Evolutionary conservation across 768 basidiomycete species (phyloP), one percentile per base, ranked within the genome.

Genomic region (Xerocomus spinulosus): DNA sequence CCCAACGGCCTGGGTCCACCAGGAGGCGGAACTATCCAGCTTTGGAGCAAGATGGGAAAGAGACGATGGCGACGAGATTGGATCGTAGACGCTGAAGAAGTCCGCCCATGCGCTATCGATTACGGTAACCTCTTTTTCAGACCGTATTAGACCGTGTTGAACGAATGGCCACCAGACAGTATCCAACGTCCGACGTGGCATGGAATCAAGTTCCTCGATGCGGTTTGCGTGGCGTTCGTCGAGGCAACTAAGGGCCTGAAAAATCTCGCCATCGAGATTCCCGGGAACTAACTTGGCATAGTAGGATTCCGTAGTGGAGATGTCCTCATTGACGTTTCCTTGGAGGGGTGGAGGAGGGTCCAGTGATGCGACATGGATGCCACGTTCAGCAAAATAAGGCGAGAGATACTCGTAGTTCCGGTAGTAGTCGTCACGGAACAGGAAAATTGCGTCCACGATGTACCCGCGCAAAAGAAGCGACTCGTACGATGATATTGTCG

Each of bases 101-200:
- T 97, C 95, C 2, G 79, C 80, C 53, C 79, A 75, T 0, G 94
- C 95, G 53, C 91, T 94, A 63, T 97, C 92, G 56, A 97, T 90
- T 48, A 94, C 85, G 39, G 83, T 90, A 25, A 97, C 85, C 56
- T 93, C 85, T 34, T 79, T 64, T 44, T 83, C 80, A 41, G 73
- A 71, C 51, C 80, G 77, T 38, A 91, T 73, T 15, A 82, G 72
- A 0, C 80, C 81, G 54, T 98, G 95, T 62, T 98, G 95, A 2
- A 92, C 91, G 62, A 98, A 98, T 0, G 95, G 95, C 92, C 93
- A 98, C 95, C 95, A 98, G 37, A 96, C 74, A 2, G 75, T 75
- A 44, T 92, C 76, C 36, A 88, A 70, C 1, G 92, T 84, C 30
- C 93, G 78, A 9, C 71, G 70, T 3, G 91, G 81, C 82, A 95